These are phyloP conservation scores for Ogataea glucozyma DNA, from an alignment of 805 yeast species.

Conservation along the genomic window DNA sequence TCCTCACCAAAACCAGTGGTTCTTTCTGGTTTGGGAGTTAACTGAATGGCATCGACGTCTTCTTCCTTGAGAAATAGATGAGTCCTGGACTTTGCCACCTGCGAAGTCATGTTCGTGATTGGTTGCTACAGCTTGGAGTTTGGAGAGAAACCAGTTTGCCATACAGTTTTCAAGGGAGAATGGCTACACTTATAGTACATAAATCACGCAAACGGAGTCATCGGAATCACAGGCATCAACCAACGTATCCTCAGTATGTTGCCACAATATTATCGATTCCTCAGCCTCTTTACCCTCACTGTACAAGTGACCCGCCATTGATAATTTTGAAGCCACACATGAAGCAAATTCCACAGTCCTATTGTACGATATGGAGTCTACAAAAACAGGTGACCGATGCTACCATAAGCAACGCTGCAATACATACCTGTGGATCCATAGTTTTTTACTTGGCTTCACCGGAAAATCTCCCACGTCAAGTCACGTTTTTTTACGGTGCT, in stretches of 20 bases:
- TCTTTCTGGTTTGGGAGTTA: constrained; percentile 4
- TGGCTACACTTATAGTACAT: not conserved
- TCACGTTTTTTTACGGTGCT: constrained; percentile 3
- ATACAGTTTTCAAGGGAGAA: too few species aligned
- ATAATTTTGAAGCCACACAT: not conserved
- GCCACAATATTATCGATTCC: too few species aligned
- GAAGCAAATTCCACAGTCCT: not conserved
- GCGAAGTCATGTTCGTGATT: constrained; percentile 2
- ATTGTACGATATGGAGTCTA: not conserved
- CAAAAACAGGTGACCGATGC: not conserved
- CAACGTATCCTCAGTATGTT: too few species aligned
- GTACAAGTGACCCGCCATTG: too few species aligned
- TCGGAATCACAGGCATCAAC: too few species aligned
- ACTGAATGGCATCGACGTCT: constrained; percentile 5
- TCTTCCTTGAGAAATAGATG: constrained; percentile 1
- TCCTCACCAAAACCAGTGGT: constrained; percentile 4
- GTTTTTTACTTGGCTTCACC: not conserved
- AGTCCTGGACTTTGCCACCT: not conserved
- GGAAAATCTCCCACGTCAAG: not conserved
- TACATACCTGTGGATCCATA: too few species aligned
- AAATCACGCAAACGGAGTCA: not conserved
- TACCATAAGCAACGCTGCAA: too few species aligned
- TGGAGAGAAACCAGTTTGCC: too few species aligned
- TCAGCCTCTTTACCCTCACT: too few species aligned
- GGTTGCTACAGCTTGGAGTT: too few species aligned